phyloP scores from a whole-genome alignment of 176 grass and related monocot species.

The Ananas comosus region DNA sequence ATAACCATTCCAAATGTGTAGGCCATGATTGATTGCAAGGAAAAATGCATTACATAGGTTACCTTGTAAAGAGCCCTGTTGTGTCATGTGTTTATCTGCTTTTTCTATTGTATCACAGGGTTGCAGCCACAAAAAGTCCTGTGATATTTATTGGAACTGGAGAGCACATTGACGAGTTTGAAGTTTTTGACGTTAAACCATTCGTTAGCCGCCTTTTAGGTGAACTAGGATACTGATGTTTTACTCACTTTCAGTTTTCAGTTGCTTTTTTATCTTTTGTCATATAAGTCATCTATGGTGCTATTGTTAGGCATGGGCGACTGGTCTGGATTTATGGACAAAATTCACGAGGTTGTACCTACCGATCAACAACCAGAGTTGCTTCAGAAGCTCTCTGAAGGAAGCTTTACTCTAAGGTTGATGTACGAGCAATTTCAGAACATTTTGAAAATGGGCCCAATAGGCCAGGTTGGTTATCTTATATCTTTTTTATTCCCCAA shows the following conservation, averaged over 20 bases:
- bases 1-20: not conserved
- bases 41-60: not conserved
- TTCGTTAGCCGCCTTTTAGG: slow-evolving; percentile 88
- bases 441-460: slow-evolving; percentile 89
- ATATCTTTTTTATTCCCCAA: not conserved
- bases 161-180: slow-evolving; percentile 83
- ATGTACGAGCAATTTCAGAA: slow-evolving; percentile 93
- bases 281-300: not conserved
- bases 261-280: slow-evolving; percentile 14
- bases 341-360: slow-evolving; percentile 87
- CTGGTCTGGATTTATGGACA: slow-evolving; percentile 89
- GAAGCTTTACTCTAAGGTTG: slow-evolving; percentile 85
- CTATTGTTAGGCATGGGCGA: slow-evolving; percentile 66
- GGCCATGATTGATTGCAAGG: not conserved
- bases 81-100: not conserved
- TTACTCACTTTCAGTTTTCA: not conserved
- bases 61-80: not conserved
- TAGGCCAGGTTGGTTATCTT: slow-evolving; percentile 57
- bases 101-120: slow-evolving; percentile 27
- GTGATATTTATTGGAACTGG: slow-evolving; percentile 99
- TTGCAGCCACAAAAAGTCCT: slow-evolving; percentile 87
- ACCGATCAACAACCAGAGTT: slow-evolving; percentile 92
- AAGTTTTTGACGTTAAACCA: slow-evolving; percentile 91
- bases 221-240: slow-evolving; percentile 23
- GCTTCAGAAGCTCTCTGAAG: slow-evolving; percentile 82